Base-by-base conservation (phyloP, 179 eudicot species). In the Spinacia oleracea region DNA sequence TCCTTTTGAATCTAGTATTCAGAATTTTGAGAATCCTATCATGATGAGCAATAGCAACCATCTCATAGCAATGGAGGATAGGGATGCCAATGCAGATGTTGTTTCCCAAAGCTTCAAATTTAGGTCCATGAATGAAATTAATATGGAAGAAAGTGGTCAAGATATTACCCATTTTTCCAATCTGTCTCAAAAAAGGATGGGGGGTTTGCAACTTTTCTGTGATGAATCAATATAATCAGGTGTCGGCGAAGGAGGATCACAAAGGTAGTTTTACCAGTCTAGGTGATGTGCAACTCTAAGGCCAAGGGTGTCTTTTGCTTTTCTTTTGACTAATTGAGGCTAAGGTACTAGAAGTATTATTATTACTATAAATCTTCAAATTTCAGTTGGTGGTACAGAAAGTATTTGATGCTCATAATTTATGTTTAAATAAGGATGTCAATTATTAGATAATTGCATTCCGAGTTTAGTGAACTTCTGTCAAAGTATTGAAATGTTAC, bases 91-190 rank as follows among this genome's bases (percentile, higher is more conserved):
- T 23, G 46, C 23, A 0, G 73, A 73, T 56, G 27, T 23, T 34
- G n/a, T 77, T 67, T 40, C 65, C 14, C 73, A 67, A 8, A 66
- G 65, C 43, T 66, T 32, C 50, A 38, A 69, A 3, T 67, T 50
- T 10, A 64, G 15, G 66, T 35, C 69, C 66, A 23, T 58, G 68
- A 43, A 58, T 69, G 74, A 55, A 16, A 20, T 27, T 27, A 9
- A 25, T 35, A 2, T 77, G 42, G 58, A 34, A 45, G 27, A 34
- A 45, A 20, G 45, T 18, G 4, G 18, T 60, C 66, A 1, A 27
- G 31, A 27, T 60, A 12, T 60, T 48, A 3, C 66, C 20, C 66
- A 53, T 53, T 53, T 53, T 51, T 51, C 58, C 8, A 53, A 53
- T 53, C 23, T 53, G 58, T 53, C 58, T 20, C 53, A 15, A 16